Evolutionary conservation across 2,329 filamentous ascomycete species (phyloP).

Genomic region (Trichoderma atrobrunneum): DNA sequence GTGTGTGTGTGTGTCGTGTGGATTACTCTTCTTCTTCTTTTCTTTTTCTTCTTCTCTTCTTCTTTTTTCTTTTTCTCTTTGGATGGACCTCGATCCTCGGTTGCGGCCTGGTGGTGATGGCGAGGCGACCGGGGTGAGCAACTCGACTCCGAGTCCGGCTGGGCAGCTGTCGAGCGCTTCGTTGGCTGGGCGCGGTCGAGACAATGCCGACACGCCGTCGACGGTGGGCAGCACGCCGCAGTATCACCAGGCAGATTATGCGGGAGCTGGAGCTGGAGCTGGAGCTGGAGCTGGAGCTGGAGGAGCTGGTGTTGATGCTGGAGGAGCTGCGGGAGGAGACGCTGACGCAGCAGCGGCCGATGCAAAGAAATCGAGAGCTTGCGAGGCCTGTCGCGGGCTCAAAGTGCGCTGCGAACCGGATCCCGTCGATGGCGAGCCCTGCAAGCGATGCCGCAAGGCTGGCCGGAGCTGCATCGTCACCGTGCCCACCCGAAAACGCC

Average conservation of each 20-base stretch:
- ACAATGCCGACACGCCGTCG: slow-evolving; percentile 26
- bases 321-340: slow-evolving; percentile 15
- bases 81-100: slow-evolving; percentile 36
- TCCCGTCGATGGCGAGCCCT: slow-evolving; percentile 57
- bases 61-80: not conserved
- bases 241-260: not conserved
- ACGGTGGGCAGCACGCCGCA: slow-evolving; percentile 13
- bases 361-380: slow-evolving; percentile 66
- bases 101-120: slow-evolving; percentile 29
- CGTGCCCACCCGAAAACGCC: slow-evolving; percentile 69
- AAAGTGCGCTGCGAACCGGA: slow-evolving; percentile 87
- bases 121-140: slow-evolving; percentile 16
- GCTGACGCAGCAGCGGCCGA: slow-evolving; percentile 35
- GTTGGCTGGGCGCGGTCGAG: slow-evolving; percentile 22
- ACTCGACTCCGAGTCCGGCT: slow-evolving; percentile 23
- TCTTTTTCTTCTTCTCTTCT: not conserved
- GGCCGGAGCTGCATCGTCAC: slow-evolving; percentile 76
- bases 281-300: slow-evolving; percentile 23
- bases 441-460: slow-evolving; percentile 76
- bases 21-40: not conserved
- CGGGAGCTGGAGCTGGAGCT: not conserved
- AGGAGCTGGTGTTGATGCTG: slow-evolving; percentile 23
- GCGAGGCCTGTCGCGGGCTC: slow-evolving; percentile 70
- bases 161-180: slow-evolving; percentile 6
- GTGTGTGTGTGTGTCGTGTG: not conserved